Conservation (phyloP, 1,284 basidiomycete species). For the Agaricales sp. region DNA sequence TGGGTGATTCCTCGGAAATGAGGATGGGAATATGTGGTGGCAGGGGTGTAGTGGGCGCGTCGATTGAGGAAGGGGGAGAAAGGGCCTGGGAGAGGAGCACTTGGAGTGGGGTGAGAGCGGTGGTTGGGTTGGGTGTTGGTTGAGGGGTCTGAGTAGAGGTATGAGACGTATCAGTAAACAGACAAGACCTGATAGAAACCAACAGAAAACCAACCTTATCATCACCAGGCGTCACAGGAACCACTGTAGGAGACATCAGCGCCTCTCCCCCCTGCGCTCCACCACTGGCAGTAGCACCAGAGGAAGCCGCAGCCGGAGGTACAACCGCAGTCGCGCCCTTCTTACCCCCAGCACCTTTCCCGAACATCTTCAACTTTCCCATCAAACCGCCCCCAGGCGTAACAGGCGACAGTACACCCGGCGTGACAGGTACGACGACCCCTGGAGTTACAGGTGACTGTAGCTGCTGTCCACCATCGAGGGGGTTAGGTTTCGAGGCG, state of each 20-base stretch:
- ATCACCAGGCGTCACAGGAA: background rate
- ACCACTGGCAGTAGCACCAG: slow-evolving; percentile 8
- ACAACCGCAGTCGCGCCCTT: slow-evolving; percentile 26
- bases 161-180: too few relatives aligned
- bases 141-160: background rate
- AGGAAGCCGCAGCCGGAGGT: slow-evolving; percentile 13
- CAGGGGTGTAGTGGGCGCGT: slow-evolving; percentile 63
- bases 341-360: slow-evolving; percentile 41
- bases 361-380: slow-evolving; percentile 70
- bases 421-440: too few relatives aligned
- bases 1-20: slow-evolving; percentile 75
- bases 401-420: slow-evolving; percentile 31
- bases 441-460: too few relatives aligned
- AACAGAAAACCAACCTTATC: too few relatives aligned
- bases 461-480: background rate
- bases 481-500: too few relatives aligned
- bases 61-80: slow-evolving; percentile 58
- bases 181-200: too few relatives aligned
- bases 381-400: slow-evolving; percentile 62
- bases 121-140: slow-evolving; percentile 10
- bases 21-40: slow-evolving; percentile 60
- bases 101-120: slow-evolving; percentile 45
- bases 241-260: background rate
- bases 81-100: slow-evolving; percentile 59
- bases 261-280: too few relatives aligned